A percentile compares a stretch with the other conserved stretches of the same genome.
Evolutionary conservation across 257 asterid genomes (phyloP).

Genomic region (Solanum chilense): DNA sequence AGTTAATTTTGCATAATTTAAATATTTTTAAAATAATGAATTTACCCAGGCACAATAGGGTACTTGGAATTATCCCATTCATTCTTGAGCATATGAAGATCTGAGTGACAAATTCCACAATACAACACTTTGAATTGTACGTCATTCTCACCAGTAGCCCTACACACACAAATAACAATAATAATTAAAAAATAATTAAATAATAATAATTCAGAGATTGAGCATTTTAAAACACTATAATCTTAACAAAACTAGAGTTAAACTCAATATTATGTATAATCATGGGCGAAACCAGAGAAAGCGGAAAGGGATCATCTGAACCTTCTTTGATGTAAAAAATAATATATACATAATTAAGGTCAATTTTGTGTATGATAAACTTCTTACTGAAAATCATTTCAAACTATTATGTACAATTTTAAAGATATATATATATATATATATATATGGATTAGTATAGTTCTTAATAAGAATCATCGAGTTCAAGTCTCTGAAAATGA

Average conservation of each 20-base stretch:
- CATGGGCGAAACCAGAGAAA: background rate
- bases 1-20: background rate
- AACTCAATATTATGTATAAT: background rate
- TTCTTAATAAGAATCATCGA: background rate
- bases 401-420: background rate
- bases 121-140: slow-evolving; percentile 24
- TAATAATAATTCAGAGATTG: background rate
- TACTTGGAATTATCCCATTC: slow-evolving; percentile 21
- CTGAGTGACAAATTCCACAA: slow-evolving; percentile 42
- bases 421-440: background rate
- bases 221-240: background rate
- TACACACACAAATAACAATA: background rate
- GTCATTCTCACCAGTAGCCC: slow-evolving; percentile 26
- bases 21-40: background rate
- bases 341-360: background rate
- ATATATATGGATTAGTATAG: background rate
- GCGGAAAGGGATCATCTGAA: background rate
- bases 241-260: background rate
- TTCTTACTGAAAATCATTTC: background rate
- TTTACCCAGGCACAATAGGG: slow-evolving; percentile 37
- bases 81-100: slow-evolving; percentile 32
- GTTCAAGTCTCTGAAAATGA: accelerated
- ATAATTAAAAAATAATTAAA: no score
- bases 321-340: background rate
- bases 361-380: background rate